phyloP scores from a whole-genome alignment of 1,284 basidiomycete genomes.

The Dichomitus squalens region DNA sequence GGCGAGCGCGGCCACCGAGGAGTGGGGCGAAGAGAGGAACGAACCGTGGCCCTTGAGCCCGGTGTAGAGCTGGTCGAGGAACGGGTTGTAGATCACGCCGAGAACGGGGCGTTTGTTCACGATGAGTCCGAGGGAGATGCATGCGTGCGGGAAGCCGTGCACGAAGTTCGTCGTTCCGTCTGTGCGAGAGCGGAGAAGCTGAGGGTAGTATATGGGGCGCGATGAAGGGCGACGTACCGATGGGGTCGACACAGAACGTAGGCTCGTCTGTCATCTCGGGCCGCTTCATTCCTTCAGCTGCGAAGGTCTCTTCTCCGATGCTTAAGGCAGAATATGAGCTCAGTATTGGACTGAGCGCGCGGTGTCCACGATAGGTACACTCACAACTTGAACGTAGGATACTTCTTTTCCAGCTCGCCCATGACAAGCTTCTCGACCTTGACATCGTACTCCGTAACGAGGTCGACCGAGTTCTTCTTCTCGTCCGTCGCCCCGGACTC shows the following conservation, averaged over 20 bases:
- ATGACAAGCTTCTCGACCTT: slow-evolving; percentile 88
- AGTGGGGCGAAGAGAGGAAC: slow-evolving; percentile 53
- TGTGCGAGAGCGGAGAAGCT: slow-evolving; percentile 29
- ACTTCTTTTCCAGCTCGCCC: slow-evolving; percentile 64
- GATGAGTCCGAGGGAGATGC: slow-evolving; percentile 91
- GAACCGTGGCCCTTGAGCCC: slow-evolving; percentile 82
- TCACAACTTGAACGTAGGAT: slow-evolving; percentile 84
- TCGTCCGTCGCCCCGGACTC: slow-evolving; percentile 62
- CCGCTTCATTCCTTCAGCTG: slow-evolving; percentile 58
- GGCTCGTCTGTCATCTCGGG: slow-evolving; percentile 82
- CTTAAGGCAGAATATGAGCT: slow-evolving; percentile 40
- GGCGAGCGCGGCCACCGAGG: slow-evolving; percentile 33
- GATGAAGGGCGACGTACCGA: slow-evolving; percentile 48
- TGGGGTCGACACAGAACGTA: slow-evolving; percentile 92
- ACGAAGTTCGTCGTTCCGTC: slow-evolving; percentile 96
- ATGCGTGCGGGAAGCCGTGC: slow-evolving; percentile 87
- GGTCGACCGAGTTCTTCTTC: slow-evolving; percentile 91
- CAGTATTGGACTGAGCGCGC: background rate
- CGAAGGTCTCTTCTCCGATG: slow-evolving; percentile 90
- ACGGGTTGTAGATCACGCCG: slow-evolving; percentile 93
- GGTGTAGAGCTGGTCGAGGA: slow-evolving; percentile 85
- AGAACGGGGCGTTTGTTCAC: slow-evolving; percentile 80
- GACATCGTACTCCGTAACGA: slow-evolving; percentile 98
- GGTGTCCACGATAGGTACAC: slow-evolving; percentile 44
- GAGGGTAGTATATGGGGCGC: background rate